Evolutionary conservation across 2,329 filamentous ascomycete species (phyloP).

Genomic region (Xylogone sp.): DNA sequence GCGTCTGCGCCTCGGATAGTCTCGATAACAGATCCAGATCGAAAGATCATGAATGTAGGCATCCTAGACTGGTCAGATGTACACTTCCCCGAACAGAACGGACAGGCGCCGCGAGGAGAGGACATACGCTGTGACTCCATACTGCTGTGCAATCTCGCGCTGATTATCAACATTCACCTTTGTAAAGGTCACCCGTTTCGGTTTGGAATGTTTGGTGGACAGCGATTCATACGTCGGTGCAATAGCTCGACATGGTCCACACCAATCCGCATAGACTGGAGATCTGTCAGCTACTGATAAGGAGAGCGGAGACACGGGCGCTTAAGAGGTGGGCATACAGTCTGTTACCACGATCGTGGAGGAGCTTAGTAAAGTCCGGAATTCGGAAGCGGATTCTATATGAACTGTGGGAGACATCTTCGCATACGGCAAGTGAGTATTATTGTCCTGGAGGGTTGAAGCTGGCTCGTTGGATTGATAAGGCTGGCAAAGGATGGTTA

Average conservation of each 20-base stretch:
- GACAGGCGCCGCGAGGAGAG: background rate
- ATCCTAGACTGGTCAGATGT: constrained; percentile 44
- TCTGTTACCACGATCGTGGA: constrained; percentile 83
- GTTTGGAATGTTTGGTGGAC: constrained; percentile 72
- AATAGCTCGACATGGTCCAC: constrained; percentile 77
- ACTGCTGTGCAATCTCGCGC: constrained; percentile 69
- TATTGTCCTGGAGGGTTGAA: background rate
- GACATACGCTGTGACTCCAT: constrained; percentile 71
- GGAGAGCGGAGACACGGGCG: constrained; percentile 12
- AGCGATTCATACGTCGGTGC: constrained; percentile 86
- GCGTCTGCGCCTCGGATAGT: constrained; percentile 81
- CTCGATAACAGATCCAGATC: constrained; percentile 66
- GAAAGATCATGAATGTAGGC: constrained; percentile 93
- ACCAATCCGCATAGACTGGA: constrained; percentile 90
- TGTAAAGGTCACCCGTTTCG: constrained; percentile 80
- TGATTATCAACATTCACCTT: constrained; percentile 91
- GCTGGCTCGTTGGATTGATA: background rate
- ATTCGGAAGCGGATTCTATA: constrained; percentile 66
- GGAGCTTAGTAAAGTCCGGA: constrained; percentile 65
- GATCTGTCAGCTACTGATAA: constrained; percentile 23
- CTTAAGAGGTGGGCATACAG: constrained; percentile 55
- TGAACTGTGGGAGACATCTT: constrained; percentile 36
- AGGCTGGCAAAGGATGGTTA: background rate
- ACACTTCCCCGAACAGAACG: too few species aligned
- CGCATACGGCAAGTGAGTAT: background rate